phyloP scores from a whole-genome alignment of 2,329 filamentous ascomycete genomes.

The Phyllosticta capitalensis region DNA sequence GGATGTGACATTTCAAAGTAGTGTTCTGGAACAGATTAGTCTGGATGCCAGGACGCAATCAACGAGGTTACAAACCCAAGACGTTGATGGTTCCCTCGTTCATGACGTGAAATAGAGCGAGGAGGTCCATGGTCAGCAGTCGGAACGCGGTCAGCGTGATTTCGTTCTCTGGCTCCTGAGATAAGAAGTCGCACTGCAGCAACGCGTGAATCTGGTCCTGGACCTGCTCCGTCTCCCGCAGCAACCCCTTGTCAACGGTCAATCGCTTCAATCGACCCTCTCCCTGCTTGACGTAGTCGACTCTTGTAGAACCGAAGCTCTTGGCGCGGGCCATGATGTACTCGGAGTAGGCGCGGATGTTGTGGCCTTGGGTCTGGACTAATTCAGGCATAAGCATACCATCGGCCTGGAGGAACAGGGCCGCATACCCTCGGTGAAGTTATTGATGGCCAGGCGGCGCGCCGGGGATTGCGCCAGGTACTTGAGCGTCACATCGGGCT shows the following conservation, averaged over 20 bases:
- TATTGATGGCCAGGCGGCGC: constrained; percentile 75
- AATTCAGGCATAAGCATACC: constrained; percentile 11
- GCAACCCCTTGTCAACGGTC: constrained; percentile 79
- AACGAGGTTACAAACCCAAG: constrained; percentile 52
- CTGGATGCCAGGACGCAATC: background rate
- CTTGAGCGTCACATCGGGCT: constrained; percentile 75
- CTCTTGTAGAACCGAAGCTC: constrained; percentile 73
- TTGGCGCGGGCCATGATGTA: constrained; percentile 77
- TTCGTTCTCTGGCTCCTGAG: constrained; percentile 86
- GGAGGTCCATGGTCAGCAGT: constrained; percentile 77
- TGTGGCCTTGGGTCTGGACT: constrained; percentile 92
- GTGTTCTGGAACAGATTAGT: constrained; percentile 52
- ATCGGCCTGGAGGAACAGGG: background rate
- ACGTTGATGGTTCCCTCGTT: constrained; percentile 98
- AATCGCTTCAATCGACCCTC: constrained; percentile 77
- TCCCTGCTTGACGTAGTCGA: constrained; percentile 79
- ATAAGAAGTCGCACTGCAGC: constrained; percentile 82
- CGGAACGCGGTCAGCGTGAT: constrained; percentile 92
- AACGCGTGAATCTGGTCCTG: constrained; percentile 80
- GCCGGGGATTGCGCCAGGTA: constrained; percentile 71
- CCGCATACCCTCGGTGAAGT: constrained; percentile 77
- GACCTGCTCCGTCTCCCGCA: constrained; percentile 84
- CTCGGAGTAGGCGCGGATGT: constrained; percentile 83
- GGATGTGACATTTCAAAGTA: constrained; percentile 97
- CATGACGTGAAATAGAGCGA: constrained; percentile 86